Evolutionary conservation across 208 protist species (phyloP), one percentile per base, ranked within the genome.

Genomic region (Leishmania gerbilli): DNA sequence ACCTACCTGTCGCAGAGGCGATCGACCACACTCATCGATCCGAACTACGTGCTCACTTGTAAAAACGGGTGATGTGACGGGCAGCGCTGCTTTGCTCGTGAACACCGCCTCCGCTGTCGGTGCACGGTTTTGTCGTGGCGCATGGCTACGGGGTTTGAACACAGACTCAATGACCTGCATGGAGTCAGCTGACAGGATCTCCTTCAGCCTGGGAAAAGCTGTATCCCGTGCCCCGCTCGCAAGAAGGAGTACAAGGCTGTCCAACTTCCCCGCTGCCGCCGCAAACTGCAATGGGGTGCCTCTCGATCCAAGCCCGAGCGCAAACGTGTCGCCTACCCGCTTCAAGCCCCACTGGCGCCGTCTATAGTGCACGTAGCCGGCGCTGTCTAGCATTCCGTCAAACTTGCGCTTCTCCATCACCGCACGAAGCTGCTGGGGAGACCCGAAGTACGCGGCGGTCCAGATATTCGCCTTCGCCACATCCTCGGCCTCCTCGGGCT

Each of bases 251-350:
- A 95, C 72, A 19, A 97, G 90, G 68, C 88, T 97, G 77, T 96
- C 95, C 58, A 97, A 74, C 74, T 91, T 90, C 27, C 91, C 89
- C 0, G 90, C 91, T 27, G 93, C 81, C 0, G 92, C 93, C 4
- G 93, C 95, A 72, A 95, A 98, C 82, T 97, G 92, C 53, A 98
- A 79, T 0, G 92, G 85, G 11, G 89, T 95, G n/a, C 83, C 93
- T 77, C 93, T 92, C 77, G 85, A 87, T 34, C 95, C 95, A 27
- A 96, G 80, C 3, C 95, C 95, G 9, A 98, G 83, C 79, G 77
- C 76, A 80, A 83, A 85, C 15, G 75, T 86, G 45, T 76, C 76
- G 45, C 84, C 87, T 19, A 62, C 56, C 13, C 84, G 81, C 79
- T 94, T 93, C 65, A 97, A 80, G 17, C 95, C 93, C 89, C 91